A percentile compares a stretch with the other conserved stretches of the same genome.
These are phyloP conservation scores for Fusarium sp. DNA, from an alignment of 2,329 filamentous ascomycete species.

Conservation along the genomic window DNA sequence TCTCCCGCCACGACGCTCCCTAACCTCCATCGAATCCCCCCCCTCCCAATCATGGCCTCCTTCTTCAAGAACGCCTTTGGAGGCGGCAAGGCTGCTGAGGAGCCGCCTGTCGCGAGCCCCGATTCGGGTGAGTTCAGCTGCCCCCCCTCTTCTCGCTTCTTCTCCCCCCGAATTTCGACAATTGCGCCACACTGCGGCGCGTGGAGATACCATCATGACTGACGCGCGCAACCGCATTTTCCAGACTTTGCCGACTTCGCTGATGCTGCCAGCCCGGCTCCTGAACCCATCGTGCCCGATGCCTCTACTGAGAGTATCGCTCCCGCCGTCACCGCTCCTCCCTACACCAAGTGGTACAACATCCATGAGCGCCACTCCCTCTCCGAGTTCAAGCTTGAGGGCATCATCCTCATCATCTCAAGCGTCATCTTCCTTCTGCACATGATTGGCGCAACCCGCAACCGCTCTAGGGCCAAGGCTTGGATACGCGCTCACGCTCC, in stretches of 20 bases:
- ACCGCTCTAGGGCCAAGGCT: constrained; percentile 77
- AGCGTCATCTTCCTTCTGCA: constrained; percentile 78
- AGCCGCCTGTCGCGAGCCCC: constrained; percentile 56
- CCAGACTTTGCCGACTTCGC: constrained; percentile 95
- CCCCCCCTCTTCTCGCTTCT: background rate
- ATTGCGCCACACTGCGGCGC: constrained; percentile 32
- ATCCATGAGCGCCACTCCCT: constrained; percentile 88
- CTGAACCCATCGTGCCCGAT: constrained; percentile 57
- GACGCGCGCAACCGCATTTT: constrained; percentile 37
- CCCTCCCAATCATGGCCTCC: constrained; percentile 58
- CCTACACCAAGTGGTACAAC: constrained; percentile 96
- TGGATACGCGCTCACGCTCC: constrained; percentile 82
- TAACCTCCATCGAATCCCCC: constrained; percentile 35
- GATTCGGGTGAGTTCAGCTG: constrained; percentile 67
- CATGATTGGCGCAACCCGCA: constrained; percentile 79
- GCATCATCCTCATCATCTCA: constrained; percentile 79
- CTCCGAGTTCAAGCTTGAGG: constrained; percentile 87
- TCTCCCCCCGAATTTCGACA: background rate
- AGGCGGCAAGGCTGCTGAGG: constrained; percentile 63
- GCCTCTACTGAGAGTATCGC: constrained; percentile 56
- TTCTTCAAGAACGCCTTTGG: constrained; percentile 74
- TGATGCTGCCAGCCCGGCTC: constrained; percentile 72
- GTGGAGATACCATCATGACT: constrained; percentile 33
- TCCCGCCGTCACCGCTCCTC: constrained; percentile 60
- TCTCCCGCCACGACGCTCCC: constrained; percentile 28